Conservation (phyloP, 371 early-diverging fungal species). For the Blakeslea trispora region DNA sequence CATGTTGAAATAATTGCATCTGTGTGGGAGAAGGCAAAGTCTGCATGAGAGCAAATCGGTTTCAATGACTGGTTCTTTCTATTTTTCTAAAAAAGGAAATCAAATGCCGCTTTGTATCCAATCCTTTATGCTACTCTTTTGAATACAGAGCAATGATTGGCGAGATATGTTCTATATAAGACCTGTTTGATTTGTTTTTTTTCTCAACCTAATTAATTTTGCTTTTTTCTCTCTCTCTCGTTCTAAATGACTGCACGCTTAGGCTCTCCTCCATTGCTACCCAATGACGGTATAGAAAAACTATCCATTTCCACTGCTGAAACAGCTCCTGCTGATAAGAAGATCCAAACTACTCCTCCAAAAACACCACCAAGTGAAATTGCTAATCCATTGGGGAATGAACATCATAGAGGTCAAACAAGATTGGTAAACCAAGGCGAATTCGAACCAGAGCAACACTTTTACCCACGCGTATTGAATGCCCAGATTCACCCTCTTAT, state of each 20-base stretch:
- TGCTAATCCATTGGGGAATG: conserved; percentile 9
- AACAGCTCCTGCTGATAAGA: conserved; percentile 13
- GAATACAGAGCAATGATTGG: background rate
- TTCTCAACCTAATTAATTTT: background rate
- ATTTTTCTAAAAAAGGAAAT: background rate
- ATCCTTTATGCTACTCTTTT: conserved; percentile 1
- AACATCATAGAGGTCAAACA: conserved; percentile 13
- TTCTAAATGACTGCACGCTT: background rate
- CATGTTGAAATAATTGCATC: background rate
- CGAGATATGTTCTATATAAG: background rate
- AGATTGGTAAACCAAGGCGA: conserved; percentile 63
- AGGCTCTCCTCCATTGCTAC: conserved; percentile 22
- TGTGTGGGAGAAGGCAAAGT: background rate
- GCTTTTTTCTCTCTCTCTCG: background rate
- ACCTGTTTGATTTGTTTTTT: conserved; percentile 1
- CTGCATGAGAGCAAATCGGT: conserved; percentile 13
- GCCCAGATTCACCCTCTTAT: conserved; percentile 90
- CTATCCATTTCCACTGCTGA: background rate
- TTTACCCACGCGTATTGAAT: conserved; percentile 91
- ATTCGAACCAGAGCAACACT: conserved; percentile 88
- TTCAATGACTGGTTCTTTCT: conserved; percentile 9
- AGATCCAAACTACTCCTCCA: conserved; percentile 29
- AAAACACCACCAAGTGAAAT: conserved; percentile 39
- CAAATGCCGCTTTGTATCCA: background rate
- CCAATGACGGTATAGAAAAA: conserved; percentile 5